Conservation (phyloP, 2,329 filamentous ascomycete genomes). For the Colletotrichum cuscutae region DNA sequence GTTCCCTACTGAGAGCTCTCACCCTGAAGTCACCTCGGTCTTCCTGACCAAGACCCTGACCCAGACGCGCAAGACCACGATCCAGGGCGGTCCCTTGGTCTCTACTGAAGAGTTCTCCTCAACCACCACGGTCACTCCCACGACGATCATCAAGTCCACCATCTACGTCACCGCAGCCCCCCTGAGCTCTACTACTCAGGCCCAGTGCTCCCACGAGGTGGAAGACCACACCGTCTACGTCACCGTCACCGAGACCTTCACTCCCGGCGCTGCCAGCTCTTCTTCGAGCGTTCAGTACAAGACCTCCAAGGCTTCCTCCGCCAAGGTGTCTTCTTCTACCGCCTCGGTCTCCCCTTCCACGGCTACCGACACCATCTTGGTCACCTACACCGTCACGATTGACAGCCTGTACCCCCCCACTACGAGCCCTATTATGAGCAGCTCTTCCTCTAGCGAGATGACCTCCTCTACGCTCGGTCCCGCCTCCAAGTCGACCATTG, state of each 20-base stretch:
- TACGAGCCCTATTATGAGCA: background rate
- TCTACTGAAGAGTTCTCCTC: constrained; percentile 12
- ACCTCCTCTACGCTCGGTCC: constrained; percentile 3
- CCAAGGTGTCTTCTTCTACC: background rate
- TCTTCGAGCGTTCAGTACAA: background rate
- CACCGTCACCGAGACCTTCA: constrained; percentile 33
- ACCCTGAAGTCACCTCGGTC: constrained; percentile 12
- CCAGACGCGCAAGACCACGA: constrained; percentile 2
- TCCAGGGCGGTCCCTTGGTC: background rate
- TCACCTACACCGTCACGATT: constrained; percentile 31
- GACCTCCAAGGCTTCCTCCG: background rate
- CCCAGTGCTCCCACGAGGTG: constrained; percentile 14
- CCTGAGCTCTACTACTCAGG: background rate
- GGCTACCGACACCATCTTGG: constrained; percentile 17
- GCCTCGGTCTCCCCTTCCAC: background rate
- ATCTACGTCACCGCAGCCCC: background rate
- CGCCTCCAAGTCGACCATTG: constrained; percentile 6
- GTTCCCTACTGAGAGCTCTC: constrained; percentile 12
- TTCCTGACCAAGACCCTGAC: constrained; percentile 31
- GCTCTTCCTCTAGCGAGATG: constrained; percentile 1
- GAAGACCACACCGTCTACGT: constrained; percentile 28
- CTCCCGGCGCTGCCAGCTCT: constrained; percentile 16
- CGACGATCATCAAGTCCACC: constrained; percentile 6
- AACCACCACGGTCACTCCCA: constrained; percentile 24
- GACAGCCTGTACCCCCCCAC: constrained; percentile 17